phyloP scores from a whole-genome alignment of 2,329 filamentous ascomycete species.

The Chrysoporthe puriensis region DNA sequence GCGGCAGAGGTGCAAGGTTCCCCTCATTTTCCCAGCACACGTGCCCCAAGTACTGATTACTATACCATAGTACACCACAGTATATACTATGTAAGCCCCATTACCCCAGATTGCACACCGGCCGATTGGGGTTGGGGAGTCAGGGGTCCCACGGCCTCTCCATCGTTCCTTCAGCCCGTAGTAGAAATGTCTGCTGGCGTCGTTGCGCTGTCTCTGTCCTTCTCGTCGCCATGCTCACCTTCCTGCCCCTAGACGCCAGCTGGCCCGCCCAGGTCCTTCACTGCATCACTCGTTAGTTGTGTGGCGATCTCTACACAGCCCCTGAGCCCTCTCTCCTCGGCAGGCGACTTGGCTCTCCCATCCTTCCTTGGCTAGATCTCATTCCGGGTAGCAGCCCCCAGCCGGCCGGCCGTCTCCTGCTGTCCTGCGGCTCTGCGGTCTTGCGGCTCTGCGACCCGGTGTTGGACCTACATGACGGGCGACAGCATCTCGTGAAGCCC shows the following conservation, averaged over 20 bases:
- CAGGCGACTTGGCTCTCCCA: slow-evolving; percentile 7
- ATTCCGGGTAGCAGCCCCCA: neutral
- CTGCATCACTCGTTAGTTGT: too few relatives aligned
- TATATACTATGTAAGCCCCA: neutral
- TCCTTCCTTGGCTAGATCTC: neutral
- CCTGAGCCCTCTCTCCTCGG: neutral
- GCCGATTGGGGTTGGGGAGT: neutral
- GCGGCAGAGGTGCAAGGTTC: neutral
- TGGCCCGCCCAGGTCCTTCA: neutral
- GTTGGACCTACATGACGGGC: neutral
- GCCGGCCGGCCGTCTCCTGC: neutral
- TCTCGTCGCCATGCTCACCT: neutral
- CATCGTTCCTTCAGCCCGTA: neutral
- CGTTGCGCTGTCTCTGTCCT: neutral
- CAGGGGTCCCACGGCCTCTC: slow-evolving; percentile 8
- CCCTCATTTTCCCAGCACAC: neutral
- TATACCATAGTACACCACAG: too few relatives aligned
- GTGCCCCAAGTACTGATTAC: neutral
- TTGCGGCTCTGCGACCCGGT: neutral
- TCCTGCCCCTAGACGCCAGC: neutral
- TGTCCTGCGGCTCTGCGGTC: slow-evolving; percentile 1
- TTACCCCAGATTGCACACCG: slow-evolving; percentile 12
- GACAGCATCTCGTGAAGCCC: neutral
- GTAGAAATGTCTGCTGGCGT: neutral
- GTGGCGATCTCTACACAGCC: neutral